Evolutionary conservation across 495 filamentous ascomycete species (phyloP).

Genomic region (Immersiella caudata): DNA sequence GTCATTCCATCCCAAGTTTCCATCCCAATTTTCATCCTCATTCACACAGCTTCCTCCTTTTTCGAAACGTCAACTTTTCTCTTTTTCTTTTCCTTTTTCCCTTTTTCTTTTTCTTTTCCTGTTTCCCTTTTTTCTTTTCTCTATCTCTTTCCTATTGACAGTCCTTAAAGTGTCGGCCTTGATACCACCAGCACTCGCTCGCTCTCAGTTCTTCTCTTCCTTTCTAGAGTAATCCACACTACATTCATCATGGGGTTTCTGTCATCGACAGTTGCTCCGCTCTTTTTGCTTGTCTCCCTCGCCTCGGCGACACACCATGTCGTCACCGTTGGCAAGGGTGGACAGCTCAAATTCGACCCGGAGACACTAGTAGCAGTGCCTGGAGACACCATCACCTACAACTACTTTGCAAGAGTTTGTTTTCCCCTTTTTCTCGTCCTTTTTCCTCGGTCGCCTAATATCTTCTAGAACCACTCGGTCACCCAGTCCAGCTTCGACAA

Average conservation of each 20-base stretch:
- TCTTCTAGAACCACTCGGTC: slow-evolving; percentile 59
- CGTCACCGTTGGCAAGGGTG: slow-evolving; percentile 44
- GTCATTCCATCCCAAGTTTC: background rate
- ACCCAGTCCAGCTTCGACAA: slow-evolving; percentile 58
- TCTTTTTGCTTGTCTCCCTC: slow-evolving; percentile 35
- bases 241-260: slow-evolving; percentile 35
- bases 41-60: background rate
- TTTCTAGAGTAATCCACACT: background rate
- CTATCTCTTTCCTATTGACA: background rate
- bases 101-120: background rate
- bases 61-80: background rate
- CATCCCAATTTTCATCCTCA: background rate
- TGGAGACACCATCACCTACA: slow-evolving; percentile 59
- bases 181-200: no score
- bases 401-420: slow-evolving; percentile 55
- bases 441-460: slow-evolving; percentile 5
- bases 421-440: background rate
- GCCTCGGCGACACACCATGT: slow-evolving; percentile 32
- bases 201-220: background rate
- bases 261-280: slow-evolving; percentile 27
- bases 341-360: slow-evolving; percentile 41
- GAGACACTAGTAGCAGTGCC: slow-evolving; percentile 34
- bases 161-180: no score
- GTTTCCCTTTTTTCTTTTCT: background rate
- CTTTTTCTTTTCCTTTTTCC: background rate